Conservation (phyloP, 2,329 filamentous ascomycete species). For the Aspergillus sp. region DNA sequence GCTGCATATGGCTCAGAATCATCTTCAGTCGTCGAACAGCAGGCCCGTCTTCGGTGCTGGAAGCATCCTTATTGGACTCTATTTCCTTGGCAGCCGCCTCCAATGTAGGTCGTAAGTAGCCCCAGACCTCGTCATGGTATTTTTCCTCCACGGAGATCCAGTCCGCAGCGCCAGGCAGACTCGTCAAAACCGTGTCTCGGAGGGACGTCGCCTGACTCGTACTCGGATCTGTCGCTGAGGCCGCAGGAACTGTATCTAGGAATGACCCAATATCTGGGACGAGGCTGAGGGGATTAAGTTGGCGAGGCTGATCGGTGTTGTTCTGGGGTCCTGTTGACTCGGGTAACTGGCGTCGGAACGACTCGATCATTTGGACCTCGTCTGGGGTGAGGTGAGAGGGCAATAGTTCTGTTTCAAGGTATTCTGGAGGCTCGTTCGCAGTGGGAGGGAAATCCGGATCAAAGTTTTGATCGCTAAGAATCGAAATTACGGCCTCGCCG, state of each 20-base stretch:
- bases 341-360: conserved; percentile 27
- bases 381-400: conserved; percentile 21
- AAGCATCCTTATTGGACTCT: conserved; percentile 32
- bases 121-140: conserved; percentile 65
- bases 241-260: conserved; percentile 24
- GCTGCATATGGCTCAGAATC: conserved; percentile 39
- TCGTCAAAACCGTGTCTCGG: conserved; percentile 29
- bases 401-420: conserved; percentile 21
- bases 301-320: conserved; percentile 10
- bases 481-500: conserved; percentile 42
- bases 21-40: conserved; percentile 40
- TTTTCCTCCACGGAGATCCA: conserved; percentile 37
- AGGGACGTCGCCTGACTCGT: conserved; percentile 19
- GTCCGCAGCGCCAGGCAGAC: conserved; percentile 32
- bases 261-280: conserved; percentile 35
- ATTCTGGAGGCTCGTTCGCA: conserved; percentile 27
- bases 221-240: conserved; percentile 4
- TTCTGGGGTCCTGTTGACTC: neutral
- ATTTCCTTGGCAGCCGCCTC: conserved; percentile 59
- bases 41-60: conserved; percentile 29
- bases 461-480: conserved; percentile 38
- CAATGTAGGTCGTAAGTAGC: conserved; percentile 58
- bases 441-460: conserved; percentile 26
- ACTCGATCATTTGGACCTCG: conserved; percentile 33
- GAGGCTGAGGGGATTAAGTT: conserved; percentile 31